Base-by-base conservation (phyloP, 345 rosid genomes). In the Iberis pinnata region DNA sequence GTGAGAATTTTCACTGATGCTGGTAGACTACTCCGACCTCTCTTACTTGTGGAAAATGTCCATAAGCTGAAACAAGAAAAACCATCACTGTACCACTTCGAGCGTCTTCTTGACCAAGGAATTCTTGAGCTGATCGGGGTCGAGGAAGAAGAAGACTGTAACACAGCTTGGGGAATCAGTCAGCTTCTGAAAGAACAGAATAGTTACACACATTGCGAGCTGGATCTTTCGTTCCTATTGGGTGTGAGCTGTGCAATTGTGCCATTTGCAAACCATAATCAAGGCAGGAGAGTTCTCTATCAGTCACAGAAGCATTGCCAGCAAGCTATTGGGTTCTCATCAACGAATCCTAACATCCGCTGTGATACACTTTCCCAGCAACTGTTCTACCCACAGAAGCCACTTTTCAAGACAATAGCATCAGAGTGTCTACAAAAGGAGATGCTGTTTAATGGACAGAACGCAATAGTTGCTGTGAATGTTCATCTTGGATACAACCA, bases 401-500 rank as follows among this genome's bases (percentile, higher is more conserved):
- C 98, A 22, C 80, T 90, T 20, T 90, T 90, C 56, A 78, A 74
- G 52, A 81, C 89, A n/a, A 38, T 81, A 75, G 66, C 84, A 16
- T 61, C 98, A 4, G 92, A 81, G 32, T 82, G 89, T 61, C 82
- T 86, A 15, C 75, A 85, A 31, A 80, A 79, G 61, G 69, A 75
- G 5, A 83, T 84, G 65, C 58, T 79, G 18, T 83, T 64, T 49
- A 90, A 90, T 65, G 96, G 98, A 17, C 96, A 90, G 81, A 84
- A 84, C 53, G 85, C 86, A n/a, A 82, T 87, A 35, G 98, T 88
- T 17, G 98, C 96, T 0, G 95, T 84, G 51, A 90, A 88, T 70
- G 89, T 84, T 35, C 98, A 88, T 58, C 72, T 81, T 6, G 98
- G 98, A 26, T 90, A 82, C 74, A 90, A 90, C 74, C 96, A 87